Evolutionary conservation across 2,329 filamentous ascomycete genomes (phyloP), one percentile per base, ranked within the genome.

Genomic region (Claviceps purpurea): DNA sequence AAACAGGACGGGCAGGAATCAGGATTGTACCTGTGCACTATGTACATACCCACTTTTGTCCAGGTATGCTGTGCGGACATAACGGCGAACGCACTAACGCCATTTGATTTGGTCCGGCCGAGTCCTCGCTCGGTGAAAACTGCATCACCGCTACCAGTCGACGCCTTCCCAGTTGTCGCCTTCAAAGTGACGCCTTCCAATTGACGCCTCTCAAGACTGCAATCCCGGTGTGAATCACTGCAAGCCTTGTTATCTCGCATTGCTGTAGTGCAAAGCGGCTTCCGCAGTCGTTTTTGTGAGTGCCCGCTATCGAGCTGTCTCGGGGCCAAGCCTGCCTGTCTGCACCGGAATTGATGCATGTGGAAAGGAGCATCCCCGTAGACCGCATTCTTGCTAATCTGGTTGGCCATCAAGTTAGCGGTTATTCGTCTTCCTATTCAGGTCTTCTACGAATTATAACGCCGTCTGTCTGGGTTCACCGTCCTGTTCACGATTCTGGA

Each of bases 311-410:
- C n/a, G 34, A 20, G 16, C 38, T 34, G 7, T 22, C 20, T 7
- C 14, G 26, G 8, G 8, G 26, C 26, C 16, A 37, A n/a, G n/a
- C 30, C n/a, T 3, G 26, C 39, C 14, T 48, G 39, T 47, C 20
- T 51, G 26, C n/a, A 45, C 45, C 30, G 44, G 48, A 41, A 44
- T 41, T 22, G 24, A 45, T n/a, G 20, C 43, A 45, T 30, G 24
- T 16, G 48, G 39, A 37, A 51, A 20, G 50, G 43, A 34, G 16
- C 13, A 37, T 39, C 24, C 50, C 20, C 24, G n/a, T 6, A 42
- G 41, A 47, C 26, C 47, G 47, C 47, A 49, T 8, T 40, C 14
- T 50, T 51, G 53, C 53, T 54, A 48, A 54, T 20, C 46, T 47
- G 24, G 26, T 30, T 30, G 26, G 50, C 50, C 53, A 52, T 49